phyloP scores from a whole-genome alignment of 768 basidiomycete genomes.

The Termitomyces sp. region DNA sequence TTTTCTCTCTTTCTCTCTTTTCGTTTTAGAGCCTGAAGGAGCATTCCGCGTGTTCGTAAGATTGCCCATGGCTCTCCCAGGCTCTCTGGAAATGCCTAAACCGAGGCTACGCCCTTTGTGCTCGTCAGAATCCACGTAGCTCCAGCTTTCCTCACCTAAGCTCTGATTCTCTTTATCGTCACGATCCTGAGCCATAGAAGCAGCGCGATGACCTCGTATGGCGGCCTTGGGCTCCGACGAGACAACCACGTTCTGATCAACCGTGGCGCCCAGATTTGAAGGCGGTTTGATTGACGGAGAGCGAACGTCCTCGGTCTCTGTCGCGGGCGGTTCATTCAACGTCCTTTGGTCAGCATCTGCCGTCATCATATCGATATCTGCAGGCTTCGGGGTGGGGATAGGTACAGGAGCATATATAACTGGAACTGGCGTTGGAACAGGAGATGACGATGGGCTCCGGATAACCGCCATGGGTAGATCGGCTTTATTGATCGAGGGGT shows the following conservation, averaged over 20 bases:
- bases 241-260: background rate
- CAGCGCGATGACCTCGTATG: constrained; percentile 7
- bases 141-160: constrained; percentile 36
- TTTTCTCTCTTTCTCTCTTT: constrained; percentile 52
- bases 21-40: constrained; percentile 27
- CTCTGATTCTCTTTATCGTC: constrained; percentile 44
- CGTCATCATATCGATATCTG: constrained; percentile 10
- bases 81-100: constrained; percentile 31
- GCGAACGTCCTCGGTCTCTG: background rate
- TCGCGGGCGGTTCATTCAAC: background rate
- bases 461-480: constrained; percentile 13
- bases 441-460: constrained; percentile 1
- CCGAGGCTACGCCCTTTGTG: constrained; percentile 27
- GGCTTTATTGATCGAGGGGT: constrained; percentile 10
- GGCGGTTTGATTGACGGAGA: background rate
- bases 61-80: constrained; percentile 54
- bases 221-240: background rate
- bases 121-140: constrained; percentile 32
- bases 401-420: constrained; percentile 13
- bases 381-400: constrained; percentile 2
- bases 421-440: constrained; percentile 10
- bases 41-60: constrained; percentile 33
- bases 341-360: background rate
- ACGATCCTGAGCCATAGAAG: constrained; percentile 15
- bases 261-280: constrained; percentile 1